Conservation (phyloP, 768 basidiomycete genomes). For the Pleurotus platypus region DNA sequence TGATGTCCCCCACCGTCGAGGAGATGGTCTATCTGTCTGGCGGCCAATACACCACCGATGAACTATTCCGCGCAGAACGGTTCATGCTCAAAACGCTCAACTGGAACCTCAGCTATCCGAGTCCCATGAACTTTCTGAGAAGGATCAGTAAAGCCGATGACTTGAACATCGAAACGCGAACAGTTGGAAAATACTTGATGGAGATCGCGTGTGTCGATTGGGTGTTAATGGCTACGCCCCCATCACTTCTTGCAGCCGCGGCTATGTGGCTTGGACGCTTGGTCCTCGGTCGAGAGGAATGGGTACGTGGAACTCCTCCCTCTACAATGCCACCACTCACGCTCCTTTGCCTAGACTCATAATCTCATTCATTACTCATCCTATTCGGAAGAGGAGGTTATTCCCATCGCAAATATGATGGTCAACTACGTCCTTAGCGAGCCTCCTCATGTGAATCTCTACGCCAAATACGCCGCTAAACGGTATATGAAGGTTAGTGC, state of each 20-base stretch:
- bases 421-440: conserved; percentile 76
- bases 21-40: conserved; percentile 83
- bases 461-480: conserved; percentile 86
- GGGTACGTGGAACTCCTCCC: conserved; percentile 50
- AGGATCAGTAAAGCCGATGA: conserved; percentile 92
- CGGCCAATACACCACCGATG: conserved; percentile 68
- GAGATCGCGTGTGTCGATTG: conserved; percentile 85
- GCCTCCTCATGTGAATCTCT: conserved; percentile 72
- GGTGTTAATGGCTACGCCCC: conserved; percentile 67
- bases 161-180: conserved; percentile 81
- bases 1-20: conserved; percentile 77
- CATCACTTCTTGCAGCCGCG: conserved; percentile 80
- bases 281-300: conserved; percentile 74
- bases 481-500: conserved; percentile 73
- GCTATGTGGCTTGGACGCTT: conserved; percentile 84
- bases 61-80: conserved; percentile 85
- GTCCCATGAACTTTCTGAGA: conserved; percentile 85
- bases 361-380: conserved; percentile 87
- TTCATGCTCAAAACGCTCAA: conserved; percentile 84
- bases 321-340: neutral
- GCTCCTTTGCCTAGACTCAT: conserved; percentile 56
- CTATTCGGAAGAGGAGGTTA: conserved; percentile 74
- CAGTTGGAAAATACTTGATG: conserved; percentile 86
- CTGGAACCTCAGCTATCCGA: conserved; percentile 84
- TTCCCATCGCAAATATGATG: conserved; percentile 84